Percentiles rank a stretch among this genome's conserved stretches.
Evolutionary conservation across 139 green algal species (phyloP).

Genomic region (Chlorella sp.): DNA sequence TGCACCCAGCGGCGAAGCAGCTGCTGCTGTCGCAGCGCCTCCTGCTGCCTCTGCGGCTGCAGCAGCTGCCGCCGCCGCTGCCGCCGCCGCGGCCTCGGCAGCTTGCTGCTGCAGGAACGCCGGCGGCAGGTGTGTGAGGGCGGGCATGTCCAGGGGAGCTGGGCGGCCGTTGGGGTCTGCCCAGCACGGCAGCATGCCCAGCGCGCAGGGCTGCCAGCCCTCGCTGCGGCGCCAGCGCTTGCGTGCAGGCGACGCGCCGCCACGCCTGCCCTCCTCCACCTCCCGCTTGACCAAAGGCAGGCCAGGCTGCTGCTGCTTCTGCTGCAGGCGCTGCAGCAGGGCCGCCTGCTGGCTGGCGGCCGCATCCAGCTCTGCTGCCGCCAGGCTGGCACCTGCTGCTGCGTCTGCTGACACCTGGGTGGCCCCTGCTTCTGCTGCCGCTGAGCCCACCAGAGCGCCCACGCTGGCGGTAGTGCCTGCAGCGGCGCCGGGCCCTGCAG

Average conservation of each 20-base stretch:
- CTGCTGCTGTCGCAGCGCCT: not conserved
- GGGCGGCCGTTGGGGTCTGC: conserved; percentile 40
- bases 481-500: not conserved
- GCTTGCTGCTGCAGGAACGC: not conserved
- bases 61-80: not conserved
- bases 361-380: not conserved
- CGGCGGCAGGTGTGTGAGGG: not conserved
- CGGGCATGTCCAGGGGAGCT: not conserved
- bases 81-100: not conserved
- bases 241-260: not conserved
- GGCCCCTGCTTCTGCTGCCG: not conserved
- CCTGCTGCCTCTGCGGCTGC: not conserved
- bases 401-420: no score
- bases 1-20: no score
- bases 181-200: conserved; percentile 57
- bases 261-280: not conserved
- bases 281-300: not conserved
- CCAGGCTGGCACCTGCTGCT: not conserved
- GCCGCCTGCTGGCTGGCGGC: not conserved
- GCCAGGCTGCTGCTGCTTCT: not conserved
- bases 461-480: not conserved
- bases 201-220: conserved; percentile 57
- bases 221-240: conserved; percentile 34
- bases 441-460: not conserved
- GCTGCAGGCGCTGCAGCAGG: conserved; percentile 8